Evolutionary conservation across 306 rosid species (phyloP), one percentile per base, ranked within the genome.

Genomic region (Macrotyloma uniflorum): DNA sequence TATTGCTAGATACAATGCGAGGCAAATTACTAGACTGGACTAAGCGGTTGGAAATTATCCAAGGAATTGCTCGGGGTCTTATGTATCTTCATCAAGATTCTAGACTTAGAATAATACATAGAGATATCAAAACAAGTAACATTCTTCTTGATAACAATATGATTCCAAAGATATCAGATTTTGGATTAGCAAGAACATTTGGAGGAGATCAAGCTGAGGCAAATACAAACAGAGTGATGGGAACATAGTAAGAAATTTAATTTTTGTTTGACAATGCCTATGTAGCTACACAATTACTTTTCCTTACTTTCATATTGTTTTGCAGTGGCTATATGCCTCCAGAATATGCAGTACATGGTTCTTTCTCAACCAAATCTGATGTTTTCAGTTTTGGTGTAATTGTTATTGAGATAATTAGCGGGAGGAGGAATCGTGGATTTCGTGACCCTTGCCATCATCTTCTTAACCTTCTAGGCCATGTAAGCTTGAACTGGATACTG

Each of bases 401-500:
- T 32, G 71, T 75, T n/a, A 1, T 75, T 4, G 79, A 75, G 71
- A 62, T 46, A 32, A 45, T 75, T 46, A 75, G 79, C 4, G 71
- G 79, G 36, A 75, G 47, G 12, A 62, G 18, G 62, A 75, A 13
- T 46, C 49, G 62, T 2, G 30, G 30, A 13, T 75, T 62, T 32
- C 51, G 2, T 61, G 71, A 75, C 49, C 71, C 59, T 45, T 35
- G 11, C 36, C 36, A 19, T 26, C 62, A 75, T 32, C 58, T 28
- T 12, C 79, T 75, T 63, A 75, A 75, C 30, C 79, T 62, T 75
- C 61, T 75, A 12, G 71, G 71, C n/a, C 79, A 61, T 62, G 79
- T 69, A 69, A 46, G 43, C 16, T 2, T 46, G 4, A 69, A 23
- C 9, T 14, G 38, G 10, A 22, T 40, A 6, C 10, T 36, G 42